These are phyloP conservation scores for Trebouxia sp. DNA, from an alignment of 139 green algal genomes.

Conservation along the genomic window DNA sequence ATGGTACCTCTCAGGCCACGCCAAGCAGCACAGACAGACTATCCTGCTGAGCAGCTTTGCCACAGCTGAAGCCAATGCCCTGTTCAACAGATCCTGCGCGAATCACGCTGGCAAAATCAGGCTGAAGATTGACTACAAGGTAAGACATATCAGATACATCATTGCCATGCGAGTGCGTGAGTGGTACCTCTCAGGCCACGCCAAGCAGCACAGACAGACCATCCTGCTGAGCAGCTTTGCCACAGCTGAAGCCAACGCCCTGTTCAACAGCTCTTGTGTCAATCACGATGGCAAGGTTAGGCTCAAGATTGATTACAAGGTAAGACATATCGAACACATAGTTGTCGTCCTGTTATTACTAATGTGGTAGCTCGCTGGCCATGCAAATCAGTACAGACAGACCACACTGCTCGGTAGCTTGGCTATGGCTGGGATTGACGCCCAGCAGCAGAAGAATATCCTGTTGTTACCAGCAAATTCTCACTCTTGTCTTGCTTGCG, in stretches of 20 bases:
- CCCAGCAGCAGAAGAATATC: no score
- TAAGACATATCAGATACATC: background rate
- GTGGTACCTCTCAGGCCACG: conserved; percentile 38
- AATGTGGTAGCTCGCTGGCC: conserved; percentile 40
- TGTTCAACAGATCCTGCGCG: conserved; percentile 57
- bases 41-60: conserved; percentile 82
- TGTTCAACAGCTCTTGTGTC: conserved; percentile 35
- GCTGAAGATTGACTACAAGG: conserved; percentile 45
- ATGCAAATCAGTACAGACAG: conserved; percentile 71
- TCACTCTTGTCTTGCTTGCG: no score
- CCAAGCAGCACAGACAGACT: conserved; percentile 79
- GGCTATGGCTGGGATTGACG: conserved; percentile 73
- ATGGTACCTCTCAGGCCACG: conserved; percentile 38
- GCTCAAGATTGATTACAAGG: conserved; percentile 45
- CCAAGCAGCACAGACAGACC: conserved; percentile 79
- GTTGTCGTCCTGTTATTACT: conserved; percentile 85
- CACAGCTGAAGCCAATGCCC: conserved; percentile 74
- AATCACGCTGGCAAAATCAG: conserved; percentile 60
- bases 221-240: conserved; percentile 82
- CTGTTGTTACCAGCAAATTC: no score
- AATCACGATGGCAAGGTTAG: conserved; percentile 60
- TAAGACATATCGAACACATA: background rate
- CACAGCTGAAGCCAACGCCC: conserved; percentile 73
- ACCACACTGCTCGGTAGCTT: conserved; percentile 86
- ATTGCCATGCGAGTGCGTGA: conserved; percentile 83